A percentile compares a stretch with the other conserved stretches of the same genome.
Conservation (phyloP, 805 yeast genomes). For the Candida stauntonica region DNA sequence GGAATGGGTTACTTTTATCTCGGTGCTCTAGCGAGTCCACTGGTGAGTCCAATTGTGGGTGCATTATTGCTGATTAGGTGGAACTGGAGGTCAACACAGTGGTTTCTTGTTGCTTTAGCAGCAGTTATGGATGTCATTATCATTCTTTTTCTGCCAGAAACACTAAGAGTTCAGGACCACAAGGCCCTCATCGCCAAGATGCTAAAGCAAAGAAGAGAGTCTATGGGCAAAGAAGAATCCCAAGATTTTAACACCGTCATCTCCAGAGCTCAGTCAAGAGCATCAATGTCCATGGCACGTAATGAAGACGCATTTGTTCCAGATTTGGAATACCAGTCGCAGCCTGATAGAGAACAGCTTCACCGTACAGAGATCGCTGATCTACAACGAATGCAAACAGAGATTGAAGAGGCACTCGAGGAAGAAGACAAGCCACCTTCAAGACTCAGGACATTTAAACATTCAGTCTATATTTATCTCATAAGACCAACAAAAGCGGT, state of each 20-base stretch:
- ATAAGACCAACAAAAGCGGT: constrained; percentile 61
- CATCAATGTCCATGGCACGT: constrained; percentile 8
- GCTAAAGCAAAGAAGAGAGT: constrained; percentile 32
- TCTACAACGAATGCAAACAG: constrained; percentile 22
- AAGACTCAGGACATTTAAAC: constrained; percentile 24
- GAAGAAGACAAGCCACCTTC: constrained; percentile 12
- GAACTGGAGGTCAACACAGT: constrained; percentile 90
- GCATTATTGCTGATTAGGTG: constrained; percentile 66
- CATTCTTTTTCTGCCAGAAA: constrained; percentile 66
- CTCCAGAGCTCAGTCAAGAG: constrained; percentile 8
- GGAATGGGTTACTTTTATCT: constrained; percentile 79
- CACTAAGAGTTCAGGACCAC: constrained; percentile 55
- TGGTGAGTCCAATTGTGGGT: constrained; percentile 75
- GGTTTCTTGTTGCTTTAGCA: constrained; percentile 71
- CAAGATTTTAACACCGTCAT: constrained; percentile 2
- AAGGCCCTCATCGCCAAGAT: constrained; percentile 45
- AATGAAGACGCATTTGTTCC: constrained; percentile 6
- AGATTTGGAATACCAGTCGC: constrained; percentile 9
- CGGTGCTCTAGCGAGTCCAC: constrained; percentile 79
- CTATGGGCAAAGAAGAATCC: not conserved
- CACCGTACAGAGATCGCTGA: constrained; percentile 18
- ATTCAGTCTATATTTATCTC: constrained; percentile 41
- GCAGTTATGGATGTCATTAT: constrained; percentile 48
- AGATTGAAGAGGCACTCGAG: constrained; percentile 25
- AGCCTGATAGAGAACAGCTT: constrained; percentile 4